Base-by-base conservation (phyloP, 768 basidiomycete species). In the Lyophyllum semitale region DNA sequence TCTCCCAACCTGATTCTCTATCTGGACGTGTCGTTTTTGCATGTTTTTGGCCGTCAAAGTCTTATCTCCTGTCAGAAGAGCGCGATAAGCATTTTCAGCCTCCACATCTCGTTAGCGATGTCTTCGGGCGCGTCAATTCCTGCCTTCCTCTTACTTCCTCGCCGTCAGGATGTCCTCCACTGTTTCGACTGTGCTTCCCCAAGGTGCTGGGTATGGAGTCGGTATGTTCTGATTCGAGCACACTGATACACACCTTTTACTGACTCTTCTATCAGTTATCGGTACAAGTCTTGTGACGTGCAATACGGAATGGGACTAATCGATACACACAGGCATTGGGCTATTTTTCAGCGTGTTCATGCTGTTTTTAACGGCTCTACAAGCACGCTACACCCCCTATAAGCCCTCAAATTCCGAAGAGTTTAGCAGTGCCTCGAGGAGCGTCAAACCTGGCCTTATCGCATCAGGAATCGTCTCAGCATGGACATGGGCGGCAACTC, bases 391-490 rank as follows among this genome's bases (percentile, higher is more conserved):
- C 66, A 95, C 94, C 0, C 78, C 82, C 0, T 90, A 86, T 68
- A 91, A 90, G 4, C 87, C 89, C 17, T 83, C 82, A 55, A 87
- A 81, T 57, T 85, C 92, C 0, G 93, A 95, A 68, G 91, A 93
- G 65, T 93, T 93, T 62, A 88, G 84, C 50, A 88, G 84, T 58
- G 91, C 91, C 8, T 91, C 89, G 1, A 79, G 91, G 29, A 87
- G 87, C 53, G 82, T 96, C 51, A 95, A 95, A 61, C 93, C 95
- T 8, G 95, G 95, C 12, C 77, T 98, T 42, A 95, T 97, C 55
- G 93, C 94, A 0, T 85, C 91, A 26, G 95, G 95, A 1, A 95
- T 97, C 55, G 93, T 96, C 20, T 89, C 87, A 18, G 93, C 94
- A 0, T 95, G 93, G 93, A 94, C 92, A n/a, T 91, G 87, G 77